Percentiles rank a stretch among this genome's conserved stretches.
phyloP scores from a whole-genome alignment of 2,329 filamentous ascomycete species.

The Dryadomyces sulphureus region DNA sequence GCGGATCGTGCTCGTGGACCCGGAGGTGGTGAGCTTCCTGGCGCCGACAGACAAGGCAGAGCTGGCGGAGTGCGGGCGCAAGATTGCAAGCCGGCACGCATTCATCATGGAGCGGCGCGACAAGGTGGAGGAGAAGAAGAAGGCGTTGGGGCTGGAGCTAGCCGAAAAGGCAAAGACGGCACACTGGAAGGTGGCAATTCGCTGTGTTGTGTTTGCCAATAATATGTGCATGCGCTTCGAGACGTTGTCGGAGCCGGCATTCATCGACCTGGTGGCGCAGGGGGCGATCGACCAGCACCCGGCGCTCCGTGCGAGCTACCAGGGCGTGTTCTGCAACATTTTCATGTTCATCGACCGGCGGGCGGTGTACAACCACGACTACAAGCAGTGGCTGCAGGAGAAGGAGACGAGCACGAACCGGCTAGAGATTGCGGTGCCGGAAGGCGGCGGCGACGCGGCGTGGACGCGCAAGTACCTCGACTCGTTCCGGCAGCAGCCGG shows the following conservation, averaged over 20 bases:
- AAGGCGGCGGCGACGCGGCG: constrained; percentile 47
- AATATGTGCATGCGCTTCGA: constrained; percentile 89
- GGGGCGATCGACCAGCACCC: constrained; percentile 88
- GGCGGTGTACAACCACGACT: constrained; percentile 72
- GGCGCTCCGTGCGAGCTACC: constrained; percentile 65
- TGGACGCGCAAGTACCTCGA: constrained; percentile 71
- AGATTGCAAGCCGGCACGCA: constrained; percentile 52
- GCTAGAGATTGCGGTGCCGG: constrained; percentile 53
- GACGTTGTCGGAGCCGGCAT: constrained; percentile 62
- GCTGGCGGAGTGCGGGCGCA: constrained; percentile 35
- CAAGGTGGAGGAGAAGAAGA: constrained; percentile 73
- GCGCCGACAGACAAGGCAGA: constrained; percentile 38
- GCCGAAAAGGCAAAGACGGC: constrained; percentile 61
- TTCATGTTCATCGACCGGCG: constrained; percentile 83
- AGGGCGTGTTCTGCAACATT: constrained; percentile 57
- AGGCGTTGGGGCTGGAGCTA: constrained; percentile 64
- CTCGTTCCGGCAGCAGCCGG: constrained; percentile 47
- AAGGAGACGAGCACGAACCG: constrained; percentile 67
- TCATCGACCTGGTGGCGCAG: constrained; percentile 68
- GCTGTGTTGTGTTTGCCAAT: constrained; percentile 79
- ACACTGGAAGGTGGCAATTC: constrained; percentile 91
- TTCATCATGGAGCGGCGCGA: constrained; percentile 62
- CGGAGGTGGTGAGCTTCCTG: constrained; percentile 54
- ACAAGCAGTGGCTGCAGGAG: constrained; percentile 72
- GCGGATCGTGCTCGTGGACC: constrained; percentile 68